Base-by-base conservation (phyloP, 2,329 filamentous ascomycete genomes). In the Xylaria hypoxylon region DNA sequence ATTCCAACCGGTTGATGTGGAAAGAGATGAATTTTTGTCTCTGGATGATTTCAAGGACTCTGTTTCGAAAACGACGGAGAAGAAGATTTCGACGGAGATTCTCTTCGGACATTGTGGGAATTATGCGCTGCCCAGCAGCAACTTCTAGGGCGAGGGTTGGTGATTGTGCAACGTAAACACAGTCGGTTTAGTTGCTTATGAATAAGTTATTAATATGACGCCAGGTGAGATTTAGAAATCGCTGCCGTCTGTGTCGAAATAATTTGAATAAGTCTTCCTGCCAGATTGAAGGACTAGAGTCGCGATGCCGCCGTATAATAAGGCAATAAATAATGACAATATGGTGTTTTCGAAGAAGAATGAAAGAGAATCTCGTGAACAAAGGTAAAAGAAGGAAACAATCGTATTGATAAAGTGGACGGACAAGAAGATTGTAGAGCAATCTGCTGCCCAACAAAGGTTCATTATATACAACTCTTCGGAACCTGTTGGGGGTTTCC, bases 21-120 rank as follows among this genome's bases (percentile, higher is more conserved):
- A 33, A 61, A 17, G 35, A 38, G 15, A 58, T 56, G 10, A 47
- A 35, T 5, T 15, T 38, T 38, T 64, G 61, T 4, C n/a, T 3
- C 5, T 42, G 35, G 8, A 17, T 7, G 5, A 35, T 1, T 15
- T 28, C 1, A 2, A 6, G 2, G 4, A 42, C 11, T 5, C 28
- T 1, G 2, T 1, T 0, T 8, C 4, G 0, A 7, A 51, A 31
- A 5, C 17, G n/a, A 3, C 17, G 0, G 22, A 8, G 2, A 5
- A 15, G 33, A 28, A 26, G 1, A 40, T 1, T 17, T 17, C 5
- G 28, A 7, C 8, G 13, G 4, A 24, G 7, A 2, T 5, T 19
- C 3, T 2, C 5, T 19, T 52, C 28, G 22, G 3, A 3, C 48
- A 52, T 52, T 8, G 13, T 13, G 19, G 28, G 19, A 13, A 13